Evolutionary conservation across 805 yeast species (phyloP), one percentile per base, ranked within the genome.

Genomic region (Metschnikowia matae): DNA sequence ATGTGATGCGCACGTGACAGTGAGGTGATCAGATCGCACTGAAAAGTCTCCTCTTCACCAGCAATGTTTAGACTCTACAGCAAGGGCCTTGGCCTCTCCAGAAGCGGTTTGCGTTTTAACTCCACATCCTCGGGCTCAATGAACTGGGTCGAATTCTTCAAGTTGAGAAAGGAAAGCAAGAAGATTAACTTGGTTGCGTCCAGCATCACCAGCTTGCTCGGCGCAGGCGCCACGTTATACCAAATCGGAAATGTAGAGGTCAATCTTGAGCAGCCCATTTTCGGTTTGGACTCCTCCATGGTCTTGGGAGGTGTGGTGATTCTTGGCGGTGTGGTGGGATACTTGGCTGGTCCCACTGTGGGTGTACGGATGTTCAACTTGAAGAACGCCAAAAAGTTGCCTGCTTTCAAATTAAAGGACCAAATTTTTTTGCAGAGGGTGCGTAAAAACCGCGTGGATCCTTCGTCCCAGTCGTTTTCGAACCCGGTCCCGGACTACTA

Each of bases 401-500:
- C 63, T 2, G 69, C 70, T 17, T 87, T 78, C 66, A 73, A 71
- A 52, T 57, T 66, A 46, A 91, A 87, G 71, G 90, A 92, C 63
- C 79, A 83, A 56, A 74, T 78, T 37, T 94, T 92, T 60, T 74
- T 92, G 65, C 79, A 79, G 56, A 92, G 82, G 63, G 79, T 94
- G 55, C 81, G 80, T 59, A 75, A 75, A 51, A 86, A 89, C 69
- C 79, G 99, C 62, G 97, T 91, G 31, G 96, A 94, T 71, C 96
- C 99, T 18, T 80, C 91, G 17, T 82, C 87, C 50, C 97, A 91
- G 71, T 82, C 90, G 62, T 85, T 90, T 70, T 79, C 87, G 49
- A 94, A 92, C 69, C 98, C 98, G 13, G 96, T 94, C 43, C 97
- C 97, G n/a, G 99, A 94, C 69, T 94, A 90, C 71, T 94, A 94